These are phyloP conservation scores for Colletotrichum salicis DNA, from an alignment of 2,329 filamentous ascomycete genomes.

Conservation along the genomic window DNA sequence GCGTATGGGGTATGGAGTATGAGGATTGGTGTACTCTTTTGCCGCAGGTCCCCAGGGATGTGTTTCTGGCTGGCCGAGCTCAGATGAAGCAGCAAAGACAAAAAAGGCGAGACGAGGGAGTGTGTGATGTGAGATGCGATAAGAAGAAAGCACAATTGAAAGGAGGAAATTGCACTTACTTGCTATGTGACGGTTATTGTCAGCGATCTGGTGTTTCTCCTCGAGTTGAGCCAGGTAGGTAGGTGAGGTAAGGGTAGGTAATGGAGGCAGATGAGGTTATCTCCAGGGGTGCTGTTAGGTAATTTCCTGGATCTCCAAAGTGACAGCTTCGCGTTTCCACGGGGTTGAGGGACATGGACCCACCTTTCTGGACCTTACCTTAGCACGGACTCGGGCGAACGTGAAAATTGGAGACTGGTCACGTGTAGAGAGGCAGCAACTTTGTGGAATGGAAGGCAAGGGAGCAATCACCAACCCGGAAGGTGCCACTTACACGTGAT, in stretches of 20 bases:
- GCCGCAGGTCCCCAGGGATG: slow-evolving; percentile 24
- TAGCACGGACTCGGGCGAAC: slow-evolving; percentile 18
- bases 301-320: slow-evolving; percentile 33
- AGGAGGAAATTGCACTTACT: slow-evolving; percentile 2
- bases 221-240: neutral
- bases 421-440: neutral
- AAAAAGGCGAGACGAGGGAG: neutral
- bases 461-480: neutral
- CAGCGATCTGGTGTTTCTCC: neutral
- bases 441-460: neutral
- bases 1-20: neutral
- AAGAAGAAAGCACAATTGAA: neutral
- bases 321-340: slow-evolving; percentile 30
- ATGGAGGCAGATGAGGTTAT: slow-evolving; percentile 28
- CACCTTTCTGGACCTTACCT: neutral
- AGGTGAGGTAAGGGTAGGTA: neutral
- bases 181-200: neutral
- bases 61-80: slow-evolving; percentile 23
- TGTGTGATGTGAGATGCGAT: neutral
- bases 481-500: neutral
- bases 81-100: slow-evolving; percentile 17
- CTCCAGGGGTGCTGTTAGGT: slow-evolving; percentile 20
- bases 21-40: slow-evolving; percentile 10
- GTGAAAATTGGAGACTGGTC: slow-evolving; percentile 1
- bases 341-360: neutral